Conservation (phyloP, 805 yeast species). For the Kuraishia borneana region DNA sequence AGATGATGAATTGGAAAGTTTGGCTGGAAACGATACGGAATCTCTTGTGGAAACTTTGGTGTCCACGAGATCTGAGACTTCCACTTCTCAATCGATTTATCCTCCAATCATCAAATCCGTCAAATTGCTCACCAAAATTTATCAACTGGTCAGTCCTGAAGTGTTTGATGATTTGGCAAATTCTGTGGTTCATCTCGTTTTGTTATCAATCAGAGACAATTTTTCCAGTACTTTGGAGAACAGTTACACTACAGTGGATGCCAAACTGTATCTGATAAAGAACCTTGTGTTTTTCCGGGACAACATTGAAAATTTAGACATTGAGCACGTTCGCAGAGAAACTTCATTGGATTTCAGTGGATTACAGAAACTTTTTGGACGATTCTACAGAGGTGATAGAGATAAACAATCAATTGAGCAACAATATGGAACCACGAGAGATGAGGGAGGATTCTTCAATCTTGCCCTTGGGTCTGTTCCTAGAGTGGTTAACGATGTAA, state of each 20-base stretch:
- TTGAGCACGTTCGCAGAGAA: constrained; percentile 63
- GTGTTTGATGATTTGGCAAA: constrained; percentile 89
- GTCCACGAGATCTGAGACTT: constrained; percentile 1
- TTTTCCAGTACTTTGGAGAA: constrained; percentile 36
- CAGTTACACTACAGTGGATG: constrained; percentile 26
- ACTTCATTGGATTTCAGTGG: constrained; percentile 77
- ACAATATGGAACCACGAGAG: constrained; percentile 8
- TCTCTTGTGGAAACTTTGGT: neutral
- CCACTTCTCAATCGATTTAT: constrained; percentile 23
- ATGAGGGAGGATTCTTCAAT: constrained; percentile 9
- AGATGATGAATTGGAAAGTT: constrained; percentile 14
- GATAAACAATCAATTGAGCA: constrained; percentile 10
- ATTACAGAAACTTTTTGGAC: constrained; percentile 31
- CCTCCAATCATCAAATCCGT: constrained; percentile 65
- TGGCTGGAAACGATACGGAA: neutral
- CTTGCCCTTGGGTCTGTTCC: constrained; percentile 53
- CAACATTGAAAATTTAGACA: constrained; percentile 67
- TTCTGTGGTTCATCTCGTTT: constrained; percentile 70
- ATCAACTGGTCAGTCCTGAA: constrained; percentile 64
- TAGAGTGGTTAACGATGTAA: constrained; percentile 67
- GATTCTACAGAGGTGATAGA: constrained; percentile 17
- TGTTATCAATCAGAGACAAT: constrained; percentile 47
- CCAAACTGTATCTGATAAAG: constrained; percentile 57
- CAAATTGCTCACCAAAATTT: constrained; percentile 61
- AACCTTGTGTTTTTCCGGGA: constrained; percentile 61